Evolutionary conservation across 1,284 basidiomycete species (phyloP).

Genomic region (Pyrrhoderma noxium): DNA sequence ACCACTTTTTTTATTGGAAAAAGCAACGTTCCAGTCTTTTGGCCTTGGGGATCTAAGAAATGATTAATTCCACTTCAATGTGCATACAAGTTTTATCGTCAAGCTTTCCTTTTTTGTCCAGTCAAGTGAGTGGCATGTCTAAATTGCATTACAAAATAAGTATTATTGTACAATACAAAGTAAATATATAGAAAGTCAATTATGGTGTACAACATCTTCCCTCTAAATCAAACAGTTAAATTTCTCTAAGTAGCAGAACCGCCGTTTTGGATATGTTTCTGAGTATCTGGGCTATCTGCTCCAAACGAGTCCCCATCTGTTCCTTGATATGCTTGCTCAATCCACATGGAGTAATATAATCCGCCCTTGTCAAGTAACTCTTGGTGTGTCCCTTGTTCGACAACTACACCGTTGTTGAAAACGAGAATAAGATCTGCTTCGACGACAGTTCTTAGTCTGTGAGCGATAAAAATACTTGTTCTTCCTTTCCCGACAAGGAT

Average conservation of each 20-base stretch:
- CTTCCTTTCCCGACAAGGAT: slow-evolving; percentile 70
- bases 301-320: slow-evolving; percentile 10
- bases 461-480: slow-evolving; percentile 95
- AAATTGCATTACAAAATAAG: no score
- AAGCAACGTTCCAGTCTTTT: slow-evolving; percentile 33
- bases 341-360: slow-evolving; percentile 83
- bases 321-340: slow-evolving; percentile 51
- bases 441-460: slow-evolving; percentile 83
- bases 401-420: slow-evolving; percentile 76
- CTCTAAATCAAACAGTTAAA: no score
- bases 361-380: slow-evolving; percentile 68
- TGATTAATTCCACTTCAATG: neutral
- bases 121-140: no score
- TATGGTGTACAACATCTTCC: no score
- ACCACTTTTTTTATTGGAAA: neutral
- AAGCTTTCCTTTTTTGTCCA: slow-evolving; percentile 12
- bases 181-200: no score
- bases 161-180: no score
- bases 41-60: slow-evolving; percentile 23
- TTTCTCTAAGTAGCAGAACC: no score
- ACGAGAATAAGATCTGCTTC: slow-evolving; percentile 94
- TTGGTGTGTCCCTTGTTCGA: slow-evolving; percentile 90
- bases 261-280: no score
- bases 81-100: slow-evolving; percentile 8
- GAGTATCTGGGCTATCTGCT: no score